These are phyloP conservation scores for Cucurbitaria berberidis DNA, from an alignment of 2,329 filamentous ascomycete species.

Conservation along the genomic window DNA sequence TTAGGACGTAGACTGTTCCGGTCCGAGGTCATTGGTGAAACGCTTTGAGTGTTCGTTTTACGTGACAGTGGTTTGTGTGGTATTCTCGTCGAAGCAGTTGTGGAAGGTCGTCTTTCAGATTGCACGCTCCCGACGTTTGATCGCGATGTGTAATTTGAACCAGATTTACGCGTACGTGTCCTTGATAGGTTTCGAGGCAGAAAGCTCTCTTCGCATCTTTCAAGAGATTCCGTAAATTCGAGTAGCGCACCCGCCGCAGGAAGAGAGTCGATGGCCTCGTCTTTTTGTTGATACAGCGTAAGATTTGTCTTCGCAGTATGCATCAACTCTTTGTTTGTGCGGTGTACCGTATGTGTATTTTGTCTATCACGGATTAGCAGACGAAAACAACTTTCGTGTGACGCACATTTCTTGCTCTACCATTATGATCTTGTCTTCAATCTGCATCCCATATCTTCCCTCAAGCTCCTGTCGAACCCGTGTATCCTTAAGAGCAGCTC, in stretches of 20 bases:
- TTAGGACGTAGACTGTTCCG: neutral
- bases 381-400: neutral
- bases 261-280: neutral
- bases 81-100: neutral
- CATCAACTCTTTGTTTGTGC: neutral
- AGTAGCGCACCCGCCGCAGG: neutral
- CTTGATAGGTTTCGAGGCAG: neutral
- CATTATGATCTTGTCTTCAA: neutral
- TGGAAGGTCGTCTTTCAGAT: neutral
- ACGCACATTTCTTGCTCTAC: neutral
- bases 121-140: neutral
- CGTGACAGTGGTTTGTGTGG: neutral
- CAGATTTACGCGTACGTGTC: neutral
- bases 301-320: neutral
- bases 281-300: neutral
- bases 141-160: neutral
- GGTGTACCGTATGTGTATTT: neutral
- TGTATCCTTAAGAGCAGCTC: neutral
- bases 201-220: neutral
- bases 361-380: neutral
- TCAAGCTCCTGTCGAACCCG: neutral
- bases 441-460: neutral
- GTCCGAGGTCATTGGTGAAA: neutral
- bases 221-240: neutral
- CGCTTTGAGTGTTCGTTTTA: too few relatives aligned